Evolutionary conservation across 2,329 filamentous ascomycete species (phyloP), one percentile per base, ranked within the genome.

Genomic region (Bipolaris sorokiniana): DNA sequence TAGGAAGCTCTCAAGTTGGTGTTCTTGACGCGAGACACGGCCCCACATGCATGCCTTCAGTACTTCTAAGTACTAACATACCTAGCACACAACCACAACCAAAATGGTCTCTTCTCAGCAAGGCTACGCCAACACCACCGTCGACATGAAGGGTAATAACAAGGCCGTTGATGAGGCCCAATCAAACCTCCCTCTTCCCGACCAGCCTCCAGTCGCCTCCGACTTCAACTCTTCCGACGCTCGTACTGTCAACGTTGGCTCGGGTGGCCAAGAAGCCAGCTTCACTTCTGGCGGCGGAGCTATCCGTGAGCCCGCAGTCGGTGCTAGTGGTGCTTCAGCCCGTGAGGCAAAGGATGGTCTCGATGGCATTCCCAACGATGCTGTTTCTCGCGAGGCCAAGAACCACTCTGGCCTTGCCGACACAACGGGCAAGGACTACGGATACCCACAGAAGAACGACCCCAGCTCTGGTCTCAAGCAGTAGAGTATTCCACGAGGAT

Each of bases 171-270:
- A 88, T 50, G 78, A 90, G 76, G 83, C 83, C 70, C 83, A 88
- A 78, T 79, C 87, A 75, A 91, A 92, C 78, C 87, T 96, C 31
- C 90, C 90, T 49, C 85, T 93, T 48, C 91, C 91, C 16, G 90
- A 94, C 2, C 83, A 93, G 64, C 91, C 91, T 20, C 90, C 90
- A 1, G 80, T 78, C n/a, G 79, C 86, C n/a, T 90, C 89, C 5
- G 90, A 95, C 81, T 92, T 87, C 83, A 87, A 93, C 74, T 91
- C 88, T 0, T 81, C 84, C 48, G 90, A 94, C 68, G 82, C 82
- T 31, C 79, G 84, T 61, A 90, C 80, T 54, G 87, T 90, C 71
- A 89, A 91, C 71, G 86, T 90, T 46, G 89, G 89, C 62, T 85
- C 87, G 34, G 88, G 89, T 18, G 77, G 82, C 51, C 63, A 72